Conservation (phyloP, 2,329 filamentous ascomycete species). For the Dothideomycetes sp. region DNA sequence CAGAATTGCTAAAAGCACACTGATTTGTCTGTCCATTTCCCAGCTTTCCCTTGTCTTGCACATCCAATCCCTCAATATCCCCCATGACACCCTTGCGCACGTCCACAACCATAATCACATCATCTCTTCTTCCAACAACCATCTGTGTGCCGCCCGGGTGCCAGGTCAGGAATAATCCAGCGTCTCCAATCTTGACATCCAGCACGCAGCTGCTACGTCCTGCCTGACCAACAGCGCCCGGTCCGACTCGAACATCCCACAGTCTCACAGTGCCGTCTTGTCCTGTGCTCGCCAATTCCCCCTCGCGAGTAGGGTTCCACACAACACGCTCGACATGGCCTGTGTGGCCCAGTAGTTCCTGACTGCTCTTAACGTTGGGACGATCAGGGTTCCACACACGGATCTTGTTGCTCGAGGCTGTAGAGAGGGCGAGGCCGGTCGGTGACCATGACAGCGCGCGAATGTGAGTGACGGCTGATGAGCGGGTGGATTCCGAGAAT, state of each 20-base stretch:
- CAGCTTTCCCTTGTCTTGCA: constrained; percentile 9
- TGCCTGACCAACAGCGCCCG: constrained; percentile 24
- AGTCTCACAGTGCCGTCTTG: constrained; percentile 64
- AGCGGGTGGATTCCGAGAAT: constrained; percentile 41
- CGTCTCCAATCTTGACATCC: constrained; percentile 44
- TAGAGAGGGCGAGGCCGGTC: constrained; percentile 70
- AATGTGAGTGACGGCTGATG: constrained; percentile 19
- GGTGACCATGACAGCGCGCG: constrained; percentile 69
- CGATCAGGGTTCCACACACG: constrained; percentile 77
- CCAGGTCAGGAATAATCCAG: constrained; percentile 48
- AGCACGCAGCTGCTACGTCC: constrained; percentile 43
- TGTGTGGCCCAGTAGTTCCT: constrained; percentile 45
- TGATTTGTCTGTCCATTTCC: constrained; percentile 51
- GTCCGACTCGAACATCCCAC: constrained; percentile 62
- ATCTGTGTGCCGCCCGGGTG: constrained; percentile 58
- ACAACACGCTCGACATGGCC: constrained; percentile 62
- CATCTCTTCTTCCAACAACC: constrained; percentile 62
- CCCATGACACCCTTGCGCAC: constrained; percentile 13
- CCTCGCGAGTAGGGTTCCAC: constrained; percentile 67
- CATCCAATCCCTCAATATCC: constrained; percentile 7
- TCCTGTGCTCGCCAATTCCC: constrained; percentile 64
- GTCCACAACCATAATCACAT: constrained; percentile 22
- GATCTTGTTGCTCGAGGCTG: constrained; percentile 59
- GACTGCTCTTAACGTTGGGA: constrained; percentile 61
- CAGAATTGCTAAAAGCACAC: constrained; percentile 63